Percentiles rank a stretch among this genome's conserved stretches.
phyloP scores from a whole-genome alignment of 2,329 filamentous ascomycete genomes.

The Monosporascus sp. region DNA sequence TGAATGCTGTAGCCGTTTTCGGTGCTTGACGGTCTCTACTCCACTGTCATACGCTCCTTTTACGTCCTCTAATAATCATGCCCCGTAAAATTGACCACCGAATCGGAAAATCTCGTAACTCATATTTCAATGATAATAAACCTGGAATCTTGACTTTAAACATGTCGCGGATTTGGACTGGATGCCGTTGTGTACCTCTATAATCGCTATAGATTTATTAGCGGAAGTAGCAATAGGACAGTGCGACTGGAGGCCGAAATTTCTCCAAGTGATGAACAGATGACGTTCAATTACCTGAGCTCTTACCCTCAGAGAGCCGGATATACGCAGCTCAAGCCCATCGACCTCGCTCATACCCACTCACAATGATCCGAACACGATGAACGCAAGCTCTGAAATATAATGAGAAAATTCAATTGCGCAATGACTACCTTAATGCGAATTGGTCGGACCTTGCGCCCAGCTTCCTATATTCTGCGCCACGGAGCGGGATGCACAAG shows the following conservation, averaged over 20 bases:
- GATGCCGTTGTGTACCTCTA: neutral
- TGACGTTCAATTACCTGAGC: conserved; percentile 18
- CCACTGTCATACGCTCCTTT: too few species aligned
- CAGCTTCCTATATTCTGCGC: conserved; percentile 9
- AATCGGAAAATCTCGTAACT: too few species aligned
- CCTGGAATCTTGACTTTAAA: too few species aligned
- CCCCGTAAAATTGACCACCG: too few species aligned
- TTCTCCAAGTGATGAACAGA: conserved; percentile 16
- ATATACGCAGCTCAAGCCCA: too few species aligned
- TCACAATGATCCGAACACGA: neutral
- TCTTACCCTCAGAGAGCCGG: neutral
- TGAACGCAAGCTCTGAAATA: neutral
- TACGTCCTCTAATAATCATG: too few species aligned
- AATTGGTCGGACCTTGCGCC: conserved; percentile 9
- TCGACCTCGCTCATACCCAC: too few species aligned
- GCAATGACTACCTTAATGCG: conserved; percentile 17
- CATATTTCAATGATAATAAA: too few species aligned
- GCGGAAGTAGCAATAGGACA: neutral
- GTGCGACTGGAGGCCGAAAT: neutral
- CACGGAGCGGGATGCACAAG: conserved; percentile 4
- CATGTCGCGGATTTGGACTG: too few species aligned
- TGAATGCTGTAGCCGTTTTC: too few species aligned
- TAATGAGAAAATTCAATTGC: conserved; percentile 6
- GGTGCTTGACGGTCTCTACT: too few species aligned
- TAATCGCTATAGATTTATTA: neutral